Evolutionary conservation across 345 rosid species (phyloP), one percentile per base, ranked within the genome.

Genomic region (Corymbia maculata): DNA sequence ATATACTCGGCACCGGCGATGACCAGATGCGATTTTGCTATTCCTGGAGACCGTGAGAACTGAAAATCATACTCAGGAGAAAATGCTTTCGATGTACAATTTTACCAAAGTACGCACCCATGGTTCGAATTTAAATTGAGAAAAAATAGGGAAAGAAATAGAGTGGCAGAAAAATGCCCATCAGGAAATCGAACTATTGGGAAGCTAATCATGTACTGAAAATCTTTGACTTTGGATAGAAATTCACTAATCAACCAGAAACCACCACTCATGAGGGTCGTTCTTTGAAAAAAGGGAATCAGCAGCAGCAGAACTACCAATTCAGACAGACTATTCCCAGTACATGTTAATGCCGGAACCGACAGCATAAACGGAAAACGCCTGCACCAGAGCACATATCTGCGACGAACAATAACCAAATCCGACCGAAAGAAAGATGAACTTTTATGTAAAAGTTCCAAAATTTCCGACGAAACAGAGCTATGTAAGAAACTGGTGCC

Each of bases 141-240:
- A 66, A 66, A 14, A 7, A 7, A 0, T 0, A 7, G 19, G 12
- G 13, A 5, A 2, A 2, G 79, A 16, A 32, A 32, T 68, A 1
- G 2, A 70, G 80, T 10, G 19, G 49, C 49, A 19, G 8, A 75
- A 75, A 9, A 75, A 75, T 36, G 82, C 49, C 4, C 8, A 75
- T 42, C 82, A 11, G 82, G 82, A 75, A 36, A 75, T 75, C 8
- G 15, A 42, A 75, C 82, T 75, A 22, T 19, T 26, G 82, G 82
- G 7, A 75, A 8, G 49, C 82, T 36, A 36, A 36, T 70, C 82
- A 19, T 19, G 47, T 36, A 2, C 82, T 4, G 6, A 42, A 36
- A 75, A 5, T 75, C 49, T 75, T 75, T 26, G 24, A 75, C 82
- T 9, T 36, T 1, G 14, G 22, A 42, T 42, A 42, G 82, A 9